phyloP scores from a whole-genome alignment of 257 asterid species.

The Plectranthus barbatus region DNA sequence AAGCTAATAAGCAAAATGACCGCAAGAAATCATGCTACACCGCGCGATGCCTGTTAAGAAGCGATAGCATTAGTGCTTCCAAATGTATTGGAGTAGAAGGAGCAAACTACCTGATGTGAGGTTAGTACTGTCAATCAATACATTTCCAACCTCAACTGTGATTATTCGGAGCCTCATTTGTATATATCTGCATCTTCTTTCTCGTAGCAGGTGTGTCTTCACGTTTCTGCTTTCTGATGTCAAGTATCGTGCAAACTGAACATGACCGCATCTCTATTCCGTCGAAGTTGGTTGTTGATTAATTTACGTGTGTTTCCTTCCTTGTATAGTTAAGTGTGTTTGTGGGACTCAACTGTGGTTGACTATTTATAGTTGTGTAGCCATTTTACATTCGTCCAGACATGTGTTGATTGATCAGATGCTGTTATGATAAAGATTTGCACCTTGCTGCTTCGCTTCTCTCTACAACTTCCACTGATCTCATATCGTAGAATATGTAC shows the following conservation, averaged over 20 bases:
- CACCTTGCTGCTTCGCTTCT: too few relatives aligned
- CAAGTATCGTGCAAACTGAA: too few relatives aligned
- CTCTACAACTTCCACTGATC: too few relatives aligned
- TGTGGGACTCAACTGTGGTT: not conserved
- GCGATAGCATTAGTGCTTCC: slow-evolving; percentile 84
- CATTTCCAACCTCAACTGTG: not conserved
- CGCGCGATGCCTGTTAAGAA: slow-evolving; percentile 75
- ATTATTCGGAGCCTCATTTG: not conserved
- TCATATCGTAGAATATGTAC: too few relatives aligned
- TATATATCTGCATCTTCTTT: not conserved
- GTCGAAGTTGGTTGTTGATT: not conserved
- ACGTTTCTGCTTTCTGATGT: too few relatives aligned
- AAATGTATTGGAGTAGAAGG: slow-evolving; percentile 61
- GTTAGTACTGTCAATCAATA: slow-evolving; percentile 23
- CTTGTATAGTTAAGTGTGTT: slow-evolving; percentile 1
- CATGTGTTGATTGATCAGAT: not conserved
- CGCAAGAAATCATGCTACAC: slow-evolving; percentile 50
- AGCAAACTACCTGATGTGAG: slow-evolving; percentile 36
- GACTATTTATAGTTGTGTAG: slow-evolving; percentile 7
- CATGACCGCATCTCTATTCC: not conserved
- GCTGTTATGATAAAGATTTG: not conserved
- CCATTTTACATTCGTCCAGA: not conserved
- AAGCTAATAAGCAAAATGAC: slow-evolving; percentile 30
- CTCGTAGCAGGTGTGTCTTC: slow-evolving; percentile 9
- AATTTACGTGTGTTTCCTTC: not conserved